These are phyloP conservation scores for Acarospora socialis DNA, from an alignment of 2,329 filamentous ascomycete species.

Conservation along the genomic window DNA sequence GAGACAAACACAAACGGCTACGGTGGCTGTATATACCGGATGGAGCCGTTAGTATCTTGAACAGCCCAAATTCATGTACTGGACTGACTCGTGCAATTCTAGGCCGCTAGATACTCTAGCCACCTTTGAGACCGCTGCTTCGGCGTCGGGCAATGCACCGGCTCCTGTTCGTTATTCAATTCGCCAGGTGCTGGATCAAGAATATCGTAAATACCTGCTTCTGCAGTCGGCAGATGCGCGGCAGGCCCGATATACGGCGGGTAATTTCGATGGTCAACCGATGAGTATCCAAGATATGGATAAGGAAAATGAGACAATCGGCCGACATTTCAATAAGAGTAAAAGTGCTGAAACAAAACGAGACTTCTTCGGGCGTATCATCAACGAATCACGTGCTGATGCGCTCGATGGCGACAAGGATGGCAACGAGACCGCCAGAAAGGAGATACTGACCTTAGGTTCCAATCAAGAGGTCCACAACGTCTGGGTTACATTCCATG, in stretches of 20 bases:
- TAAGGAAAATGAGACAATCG: slow-evolving; percentile 22
- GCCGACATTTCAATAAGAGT: slow-evolving; percentile 3
- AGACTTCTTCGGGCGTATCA: slow-evolving; percentile 73
- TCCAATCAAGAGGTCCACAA: slow-evolving; percentile 37
- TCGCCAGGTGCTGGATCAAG: slow-evolving; percentile 82
- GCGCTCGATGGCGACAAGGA: slow-evolving; percentile 26
- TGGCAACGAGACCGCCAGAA: slow-evolving; percentile 20
- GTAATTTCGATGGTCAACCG: slow-evolving; percentile 25
- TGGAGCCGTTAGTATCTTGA: slow-evolving; percentile 67
- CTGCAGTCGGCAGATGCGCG: slow-evolving; percentile 52
- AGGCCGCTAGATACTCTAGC: slow-evolving; percentile 63
- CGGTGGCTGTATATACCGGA: slow-evolving; percentile 71
- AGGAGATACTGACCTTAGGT: no score
- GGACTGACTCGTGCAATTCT: slow-evolving; percentile 4
- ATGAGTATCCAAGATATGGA: slow-evolving; percentile 15
- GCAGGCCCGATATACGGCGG: slow-evolving; percentile 49
- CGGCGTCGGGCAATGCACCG: slow-evolving; percentile 38
- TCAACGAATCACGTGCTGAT: slow-evolving; percentile 34
- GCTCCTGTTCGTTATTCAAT: slow-evolving; percentile 81
- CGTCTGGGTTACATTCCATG: slow-evolving; percentile 80
- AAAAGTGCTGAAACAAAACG: slow-evolving; percentile 40
- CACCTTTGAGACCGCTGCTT: slow-evolving; percentile 54
- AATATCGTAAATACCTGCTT: slow-evolving; percentile 60
- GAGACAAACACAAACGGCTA: slow-evolving; percentile 49
- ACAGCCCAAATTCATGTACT: slow-evolving; percentile 28